Percentiles rank a stretch among this genome's conserved stretches.
These are phyloP conservation scores for Acanthamoeba castellanii DNA, from an alignment of 208 protist species.

Conservation along the genomic window DNA sequence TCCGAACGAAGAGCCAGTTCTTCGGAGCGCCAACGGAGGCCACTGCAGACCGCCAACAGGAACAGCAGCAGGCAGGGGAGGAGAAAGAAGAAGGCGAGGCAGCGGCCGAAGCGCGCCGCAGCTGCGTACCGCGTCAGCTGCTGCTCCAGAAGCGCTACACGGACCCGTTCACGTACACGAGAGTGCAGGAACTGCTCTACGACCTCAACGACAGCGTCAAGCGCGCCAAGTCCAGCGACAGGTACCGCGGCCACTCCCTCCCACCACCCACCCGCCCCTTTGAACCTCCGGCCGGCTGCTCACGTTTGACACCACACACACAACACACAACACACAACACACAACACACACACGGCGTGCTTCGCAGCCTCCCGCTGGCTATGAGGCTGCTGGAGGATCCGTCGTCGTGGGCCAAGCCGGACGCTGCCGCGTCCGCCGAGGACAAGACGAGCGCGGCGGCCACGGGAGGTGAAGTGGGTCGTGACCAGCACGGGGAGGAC, in stretches of 20 bases:
- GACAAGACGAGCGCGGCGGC: neutral
- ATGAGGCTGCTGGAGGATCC: neutral
- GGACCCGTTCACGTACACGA: constrained; percentile 8
- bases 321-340: too few relatives aligned
- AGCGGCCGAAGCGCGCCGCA: neutral
- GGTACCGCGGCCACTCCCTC: neutral
- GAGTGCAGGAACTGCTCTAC: constrained; percentile 10
- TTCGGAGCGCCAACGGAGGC: neutral
- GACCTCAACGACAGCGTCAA: neutral
- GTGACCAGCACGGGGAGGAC: neutral
- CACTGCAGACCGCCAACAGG: neutral
- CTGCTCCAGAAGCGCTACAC: constrained; percentile 18
- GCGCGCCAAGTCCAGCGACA: neutral
- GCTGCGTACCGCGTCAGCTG: neutral
- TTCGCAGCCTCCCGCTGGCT: neutral
- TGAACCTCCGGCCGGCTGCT: too few relatives aligned
- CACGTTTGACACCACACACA: too few relatives aligned
- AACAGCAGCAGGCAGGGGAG: neutral
- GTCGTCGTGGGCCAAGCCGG: neutral
- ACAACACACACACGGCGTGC: too few relatives aligned
- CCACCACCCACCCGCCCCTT: neutral
- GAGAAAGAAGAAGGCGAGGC: neutral
- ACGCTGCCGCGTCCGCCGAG: neutral
- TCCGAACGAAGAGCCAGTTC: neutral
- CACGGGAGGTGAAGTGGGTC: neutral